Base-by-base conservation (phyloP, 371 early-diverging fungal genomes). In the Mucor racemosus region DNA sequence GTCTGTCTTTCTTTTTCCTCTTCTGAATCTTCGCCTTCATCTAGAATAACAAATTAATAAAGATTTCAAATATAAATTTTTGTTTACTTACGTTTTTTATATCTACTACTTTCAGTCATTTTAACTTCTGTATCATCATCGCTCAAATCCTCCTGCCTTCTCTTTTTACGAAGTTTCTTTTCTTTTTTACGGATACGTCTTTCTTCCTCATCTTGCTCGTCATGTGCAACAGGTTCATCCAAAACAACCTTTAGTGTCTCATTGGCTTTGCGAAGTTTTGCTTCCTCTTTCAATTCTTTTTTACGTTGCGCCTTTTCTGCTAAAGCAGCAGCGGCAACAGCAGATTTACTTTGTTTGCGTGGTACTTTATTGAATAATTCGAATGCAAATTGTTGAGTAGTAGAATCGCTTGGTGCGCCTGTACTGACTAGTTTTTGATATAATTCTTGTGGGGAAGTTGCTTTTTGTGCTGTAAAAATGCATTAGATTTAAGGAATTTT, bases 301-400 rank as follows among this genome's bases (percentile, higher is more conserved):
- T 84, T 87, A 19, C 76, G 72, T 42, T 79, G 73, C 46, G 72
- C 71, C 50, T 82, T 78, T 26, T 77, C 76, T 39, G 75, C 81
- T 14, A 76, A 42, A 40, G 75, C 74, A 6, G 74, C 60, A 9
- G 75, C 60, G 8, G 73, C 64, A 13, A 72, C 64, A 42, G 76
- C 67, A n/a, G 73, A 68, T 36, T 62, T 58, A 0, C 75, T 17
- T 34, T 68, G 67, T 55, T 76, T 69, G 7, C 85, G 83, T 33
- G 93, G 90, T 2, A 86, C 86, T 17, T 89, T 78, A 21, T 58
- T 58, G 67, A 71, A 93, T 13, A 95, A 76, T 14, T 91, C 90
- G 8, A 72, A 62, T 1, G 86, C 93, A 76, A 94, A 94, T 9
- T 76, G 75, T 41, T 76, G 76, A 4, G 90, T 84, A 8, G 66